Evolutionary conservation across 2,329 filamentous ascomycete species (phyloP).

Genomic region (Fusarium nanum): DNA sequence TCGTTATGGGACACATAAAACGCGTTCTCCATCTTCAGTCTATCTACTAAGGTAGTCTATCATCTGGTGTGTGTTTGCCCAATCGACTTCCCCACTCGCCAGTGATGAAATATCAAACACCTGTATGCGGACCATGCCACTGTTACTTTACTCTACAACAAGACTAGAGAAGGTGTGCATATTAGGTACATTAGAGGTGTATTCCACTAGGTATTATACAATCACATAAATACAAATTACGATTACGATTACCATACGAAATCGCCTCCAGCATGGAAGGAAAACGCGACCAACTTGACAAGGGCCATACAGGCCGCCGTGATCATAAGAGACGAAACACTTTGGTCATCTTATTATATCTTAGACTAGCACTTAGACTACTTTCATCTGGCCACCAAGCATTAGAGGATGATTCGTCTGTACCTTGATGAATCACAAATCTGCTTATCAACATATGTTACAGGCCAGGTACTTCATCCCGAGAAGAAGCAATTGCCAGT

Average conservation of each 20-base stretch:
- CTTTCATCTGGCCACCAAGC: neutral
- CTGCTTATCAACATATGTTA: neutral
- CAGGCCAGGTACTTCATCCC: neutral
- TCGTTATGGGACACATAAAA: neutral
- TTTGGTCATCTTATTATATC: neutral
- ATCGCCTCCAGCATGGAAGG: neutral
- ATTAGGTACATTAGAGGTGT: neutral
- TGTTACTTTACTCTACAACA: neutral
- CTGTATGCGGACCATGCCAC: neutral
- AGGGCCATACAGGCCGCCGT: neutral
- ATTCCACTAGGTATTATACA: neutral
- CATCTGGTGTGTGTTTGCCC: neutral
- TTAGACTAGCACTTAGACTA: neutral
- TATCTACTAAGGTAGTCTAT: neutral
- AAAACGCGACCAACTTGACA: neutral
- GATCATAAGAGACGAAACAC: neutral
- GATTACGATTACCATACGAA: neutral
- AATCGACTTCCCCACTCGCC: neutral
- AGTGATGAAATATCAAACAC: conserved; percentile 12
- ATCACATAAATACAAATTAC: accelerated
- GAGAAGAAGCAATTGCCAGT: neutral
- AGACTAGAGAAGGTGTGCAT: too few species aligned
- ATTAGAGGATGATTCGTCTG: neutral
- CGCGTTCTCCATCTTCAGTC: too few species aligned
- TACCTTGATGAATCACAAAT: neutral